Evolutionary conservation across 1,284 basidiomycete species (phyloP), one percentile per base, ranked within the genome.

Genomic region (Peniophora sp.): DNA sequence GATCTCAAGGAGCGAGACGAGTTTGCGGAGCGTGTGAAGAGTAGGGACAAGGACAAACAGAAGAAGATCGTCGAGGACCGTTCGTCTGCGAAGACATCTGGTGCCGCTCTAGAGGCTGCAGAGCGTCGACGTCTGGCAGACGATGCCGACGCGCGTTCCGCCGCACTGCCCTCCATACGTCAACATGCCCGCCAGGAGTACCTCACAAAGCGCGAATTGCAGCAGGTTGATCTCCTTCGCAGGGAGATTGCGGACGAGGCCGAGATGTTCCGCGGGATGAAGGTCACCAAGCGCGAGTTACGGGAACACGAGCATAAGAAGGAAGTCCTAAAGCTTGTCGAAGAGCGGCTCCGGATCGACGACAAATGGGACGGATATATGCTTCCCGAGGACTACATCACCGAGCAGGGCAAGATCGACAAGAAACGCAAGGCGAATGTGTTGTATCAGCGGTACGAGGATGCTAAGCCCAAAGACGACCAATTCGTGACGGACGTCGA

Each of bases 351-450:
- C 55, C 86, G 83, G 63, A 97, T 99, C 55, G 91, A 94, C 64
- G 94, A 97, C 71, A 90, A 92, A 56, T 91, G 79, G 67, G 94
- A 97, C 55, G 94, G 94, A 3, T 97, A 97, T 62, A 88, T 89
- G 70, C 78, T 97, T 36, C 95, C 94, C 0, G 94, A 97, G 60
- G 96, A 99, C 69, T 99, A 99, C 63, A 79, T 98, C 61, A 99
- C 96, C 0, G 96, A 97, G 63, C 92, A 97, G 66, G 97, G 97
- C n/a, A 96, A 94, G 67, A 90, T 99, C 55, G 95, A 99, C 77
- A 88, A 85, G 69, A 95, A 97, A 73, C 95, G 93, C 71, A 96
- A 97, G 65, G 85, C 96, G 64, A 87, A 89, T 58, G 94, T 91
- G 0, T 69, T 99, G 48, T 98, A 97, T 65, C 83, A 92, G 60